Evolutionary conservation across 371 early-diverging fungal species (phyloP), one percentile per base, ranked within the genome.

Genomic region (Mortierella polycephala): DNA sequence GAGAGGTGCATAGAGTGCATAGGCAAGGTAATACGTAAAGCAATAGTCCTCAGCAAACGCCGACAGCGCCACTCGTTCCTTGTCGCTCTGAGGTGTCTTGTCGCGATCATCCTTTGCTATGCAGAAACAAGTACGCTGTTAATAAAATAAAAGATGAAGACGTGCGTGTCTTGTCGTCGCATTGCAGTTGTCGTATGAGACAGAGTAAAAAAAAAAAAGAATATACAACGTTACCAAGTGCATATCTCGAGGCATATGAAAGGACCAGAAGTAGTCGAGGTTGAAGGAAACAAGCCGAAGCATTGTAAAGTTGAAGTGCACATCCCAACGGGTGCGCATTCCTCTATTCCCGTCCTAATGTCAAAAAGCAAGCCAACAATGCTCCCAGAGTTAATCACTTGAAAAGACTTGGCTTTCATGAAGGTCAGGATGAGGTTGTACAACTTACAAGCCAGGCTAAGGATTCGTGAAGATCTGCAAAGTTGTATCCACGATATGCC

Each of bases 211-310:
- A 30, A 30, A 4, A 30, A 30, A 30, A 30, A 30, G 30, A 4
- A 30, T 30, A 30, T 30, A 30, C 30, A 30, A 30, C 30, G 30
- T 30, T 30, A 30, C 30, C 4, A 30, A 30, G 30, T 30, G 4
- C 30, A 30, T 30, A 30, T 30, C 30, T 30, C 30, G 30, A 30
- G 30, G 30, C 1, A 4, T 4, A 30, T 4, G 30, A 45, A 71
- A 69, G 40, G 86, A 83, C 96, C 96, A 97, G 73, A 96, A 93
- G 73, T 92, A 93, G 83, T 98, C 98, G 92, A 97, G 89, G 62
- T 92, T 90, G 74, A 90, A 98, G 1, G 96, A 95, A 7, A 98
- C 87, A 82, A 98, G 88, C 13, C 96, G 89, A 7, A 99, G 89
- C 84, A 95, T 91, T 2, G 89, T 88, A 69, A 98, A 91, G 74